These are phyloP conservation scores for Persicaria maculosa DNA, from an alignment of 148 eudicot genomes.

Conservation along the genomic window DNA sequence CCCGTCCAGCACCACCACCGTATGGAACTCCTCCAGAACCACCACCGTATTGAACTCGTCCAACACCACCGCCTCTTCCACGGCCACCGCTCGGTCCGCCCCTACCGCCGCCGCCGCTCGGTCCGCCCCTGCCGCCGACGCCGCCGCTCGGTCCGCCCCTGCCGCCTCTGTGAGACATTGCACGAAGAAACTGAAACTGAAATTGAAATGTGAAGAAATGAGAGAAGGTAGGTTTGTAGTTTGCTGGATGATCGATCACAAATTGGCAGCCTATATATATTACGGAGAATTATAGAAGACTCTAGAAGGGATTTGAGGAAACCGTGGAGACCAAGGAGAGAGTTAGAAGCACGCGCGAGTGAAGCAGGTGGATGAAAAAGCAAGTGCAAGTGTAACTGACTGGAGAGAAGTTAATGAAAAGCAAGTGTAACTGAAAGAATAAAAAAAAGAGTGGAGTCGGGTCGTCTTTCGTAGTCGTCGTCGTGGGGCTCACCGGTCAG, in stretches of 20 bases:
- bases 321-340: background rate
- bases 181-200: background rate
- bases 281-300: background rate
- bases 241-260: background rate
- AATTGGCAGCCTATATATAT: background rate
- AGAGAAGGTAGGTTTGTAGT: background rate
- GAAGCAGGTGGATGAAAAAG: background rate
- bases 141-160: background rate
- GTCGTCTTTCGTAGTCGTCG: too few species aligned
- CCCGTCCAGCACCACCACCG: slow-evolving; percentile 14
- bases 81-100: background rate
- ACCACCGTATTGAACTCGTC: slow-evolving; percentile 7
- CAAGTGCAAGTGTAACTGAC: background rate
- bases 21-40: background rate
- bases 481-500: too few species aligned
- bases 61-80: background rate
- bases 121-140: background rate
- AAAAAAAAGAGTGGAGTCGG: too few species aligned
- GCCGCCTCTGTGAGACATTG: slow-evolving; percentile 9
- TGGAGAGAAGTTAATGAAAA: too few species aligned
- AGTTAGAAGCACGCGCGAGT: background rate
- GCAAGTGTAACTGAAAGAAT: background rate
- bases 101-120: background rate
- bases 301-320: background rate
- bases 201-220: background rate